Percentiles rank a stretch among this genome's conserved stretches.
Conservation (phyloP, 768 basidiomycete genomes). For the Antrodiella citrinella region DNA sequence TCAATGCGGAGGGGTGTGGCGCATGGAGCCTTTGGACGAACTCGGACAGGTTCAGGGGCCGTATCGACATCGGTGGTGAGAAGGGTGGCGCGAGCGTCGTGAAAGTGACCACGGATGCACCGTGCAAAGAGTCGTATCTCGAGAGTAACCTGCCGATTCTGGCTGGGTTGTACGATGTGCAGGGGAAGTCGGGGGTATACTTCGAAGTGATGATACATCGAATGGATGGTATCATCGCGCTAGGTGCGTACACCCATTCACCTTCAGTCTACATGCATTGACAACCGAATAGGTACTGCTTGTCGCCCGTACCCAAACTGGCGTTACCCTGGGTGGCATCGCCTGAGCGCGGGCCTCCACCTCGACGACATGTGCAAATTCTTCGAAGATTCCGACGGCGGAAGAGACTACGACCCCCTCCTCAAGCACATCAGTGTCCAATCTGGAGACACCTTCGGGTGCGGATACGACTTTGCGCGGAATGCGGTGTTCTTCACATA, state of each 20-base stretch:
- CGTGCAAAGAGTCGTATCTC: slow-evolving; percentile 44
- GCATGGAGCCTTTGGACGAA: slow-evolving; percentile 45
- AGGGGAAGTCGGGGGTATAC: slow-evolving; percentile 50
- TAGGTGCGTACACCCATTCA: slow-evolving; percentile 33
- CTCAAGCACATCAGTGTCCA: slow-evolving; percentile 22
- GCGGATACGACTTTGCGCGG: slow-evolving; percentile 50
- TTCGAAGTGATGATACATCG: slow-evolving; percentile 49
- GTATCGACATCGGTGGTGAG: slow-evolving; percentile 26
- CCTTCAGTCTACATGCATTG: slow-evolving; percentile 2
- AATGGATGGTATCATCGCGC: slow-evolving; percentile 53
- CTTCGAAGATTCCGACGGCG: slow-evolving; percentile 60
- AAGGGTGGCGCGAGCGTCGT: slow-evolving; percentile 26
- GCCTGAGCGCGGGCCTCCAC: slow-evolving; percentile 56
- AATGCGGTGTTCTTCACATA: slow-evolving; percentile 56
- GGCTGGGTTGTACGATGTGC: slow-evolving; percentile 51
- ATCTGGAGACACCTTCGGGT: slow-evolving; percentile 49
- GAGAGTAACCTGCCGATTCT: slow-evolving; percentile 54
- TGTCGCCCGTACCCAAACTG: slow-evolving; percentile 59
- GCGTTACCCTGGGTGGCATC: slow-evolving; percentile 67
- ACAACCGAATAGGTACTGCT: slow-evolving; percentile 39
- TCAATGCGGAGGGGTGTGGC: slow-evolving; percentile 35
- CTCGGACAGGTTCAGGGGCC: slow-evolving; percentile 36
- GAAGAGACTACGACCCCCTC: slow-evolving; percentile 41
- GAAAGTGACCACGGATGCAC: slow-evolving; percentile 31
- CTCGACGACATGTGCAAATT: slow-evolving; percentile 69